These are phyloP conservation scores for Trichophyton schoenleinii DNA, from an alignment of 2,329 filamentous ascomycete genomes.

Conservation along the genomic window DNA sequence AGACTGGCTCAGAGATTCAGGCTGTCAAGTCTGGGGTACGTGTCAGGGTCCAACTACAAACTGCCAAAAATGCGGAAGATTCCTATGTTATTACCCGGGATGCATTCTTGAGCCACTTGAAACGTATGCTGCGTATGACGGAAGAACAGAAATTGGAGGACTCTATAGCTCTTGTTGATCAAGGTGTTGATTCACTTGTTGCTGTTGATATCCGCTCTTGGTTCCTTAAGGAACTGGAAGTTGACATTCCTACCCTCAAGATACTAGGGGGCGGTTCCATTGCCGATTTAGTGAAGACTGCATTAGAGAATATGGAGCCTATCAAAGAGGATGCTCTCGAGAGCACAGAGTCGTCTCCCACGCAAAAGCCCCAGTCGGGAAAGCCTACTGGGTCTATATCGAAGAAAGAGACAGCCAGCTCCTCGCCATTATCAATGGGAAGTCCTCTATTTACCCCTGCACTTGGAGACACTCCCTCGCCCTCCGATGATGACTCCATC, in stretches of 20 bases:
- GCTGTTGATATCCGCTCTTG: slow-evolving; percentile 13
- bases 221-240: slow-evolving; percentile 11
- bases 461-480: background rate
- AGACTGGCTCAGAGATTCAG: background rate
- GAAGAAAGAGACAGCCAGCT: background rate
- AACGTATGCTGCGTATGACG: background rate
- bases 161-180: slow-evolving; percentile 3
- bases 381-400: background rate
- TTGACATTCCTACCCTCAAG: slow-evolving; percentile 11
- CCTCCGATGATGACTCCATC: background rate
- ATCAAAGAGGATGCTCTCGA: background rate
- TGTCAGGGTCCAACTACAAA: background rate
- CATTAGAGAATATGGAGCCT: background rate
- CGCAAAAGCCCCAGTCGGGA: background rate
- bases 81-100: background rate
- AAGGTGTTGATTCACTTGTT: slow-evolving; percentile 13
- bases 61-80: background rate
- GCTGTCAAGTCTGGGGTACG: background rate
- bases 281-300: slow-evolving; percentile 6
- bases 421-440: background rate
- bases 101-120: background rate
- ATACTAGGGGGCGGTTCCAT: slow-evolving; percentile 8
- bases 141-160: slow-evolving; percentile 7
- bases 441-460: background rate
- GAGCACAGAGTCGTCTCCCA: background rate